phyloP scores from a whole-genome alignment of 306 rosid species.

The Urtica urens region DNA sequence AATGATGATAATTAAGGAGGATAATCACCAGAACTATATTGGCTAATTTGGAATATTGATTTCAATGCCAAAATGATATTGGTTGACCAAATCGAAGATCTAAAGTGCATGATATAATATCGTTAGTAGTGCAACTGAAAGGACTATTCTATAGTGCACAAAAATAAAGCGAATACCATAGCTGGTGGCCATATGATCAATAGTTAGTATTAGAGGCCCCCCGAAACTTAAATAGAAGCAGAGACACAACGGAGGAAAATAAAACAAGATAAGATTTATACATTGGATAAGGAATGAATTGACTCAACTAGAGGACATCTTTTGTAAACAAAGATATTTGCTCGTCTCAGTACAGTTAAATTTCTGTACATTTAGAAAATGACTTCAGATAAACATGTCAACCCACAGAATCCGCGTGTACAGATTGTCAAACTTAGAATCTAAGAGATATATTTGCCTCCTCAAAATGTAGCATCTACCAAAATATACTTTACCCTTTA shows the following conservation, averaged over 20 bases:
- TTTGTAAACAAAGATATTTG: slow-evolving; percentile 10
- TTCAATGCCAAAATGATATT: no score
- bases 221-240: neutral
- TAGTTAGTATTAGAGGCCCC: neutral
- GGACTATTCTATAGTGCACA: no score
- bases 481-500: no score
- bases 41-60: no score
- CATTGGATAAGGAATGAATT: slow-evolving; percentile 7
- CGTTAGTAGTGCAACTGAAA: no score
- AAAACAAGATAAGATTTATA: slow-evolving; percentile 6
- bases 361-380: slow-evolving; percentile 6
- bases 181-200: slow-evolving; percentile 6
- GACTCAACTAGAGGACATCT: slow-evolving; percentile 10
- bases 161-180: slow-evolving; percentile 5
- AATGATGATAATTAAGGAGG: no score
- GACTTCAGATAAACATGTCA: neutral
- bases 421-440: no score
- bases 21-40: no score
- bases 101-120: no score
- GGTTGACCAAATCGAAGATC: neutral
- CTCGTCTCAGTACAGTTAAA: neutral
- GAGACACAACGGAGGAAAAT: neutral
- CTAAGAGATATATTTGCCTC: no score
- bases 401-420: neutral
- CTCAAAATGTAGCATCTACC: no score